Percentiles rank a stretch among this genome's conserved stretches.
phyloP scores from a whole-genome alignment of 1,284 basidiomycete genomes.

The Moesziomyces aphidis region DNA sequence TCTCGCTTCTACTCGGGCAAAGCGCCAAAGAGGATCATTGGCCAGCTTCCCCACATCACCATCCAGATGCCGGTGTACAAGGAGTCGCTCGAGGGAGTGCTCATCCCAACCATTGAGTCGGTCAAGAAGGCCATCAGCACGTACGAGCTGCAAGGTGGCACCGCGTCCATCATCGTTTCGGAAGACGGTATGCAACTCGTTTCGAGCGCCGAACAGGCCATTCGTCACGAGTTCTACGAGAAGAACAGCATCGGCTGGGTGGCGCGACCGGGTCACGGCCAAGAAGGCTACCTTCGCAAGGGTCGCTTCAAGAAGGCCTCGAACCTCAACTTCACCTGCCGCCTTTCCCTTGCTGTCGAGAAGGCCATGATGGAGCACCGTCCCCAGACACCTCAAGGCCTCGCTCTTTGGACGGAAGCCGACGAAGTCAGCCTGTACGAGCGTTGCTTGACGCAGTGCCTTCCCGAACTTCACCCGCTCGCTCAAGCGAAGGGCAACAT shows the following conservation, averaged over 20 bases:
- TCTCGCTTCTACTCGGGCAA: constrained; percentile 69
- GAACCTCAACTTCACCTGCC: constrained; percentile 87
- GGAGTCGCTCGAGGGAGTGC: constrained; percentile 69
- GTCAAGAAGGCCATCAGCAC: constrained; percentile 88
- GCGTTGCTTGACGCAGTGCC: constrained; percentile 61
- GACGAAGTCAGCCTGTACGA: constrained; percentile 51
- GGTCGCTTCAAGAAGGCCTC: constrained; percentile 90
- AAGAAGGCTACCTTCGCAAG: constrained; percentile 80
- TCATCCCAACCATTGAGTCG: constrained; percentile 79
- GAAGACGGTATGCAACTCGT: constrained; percentile 80
- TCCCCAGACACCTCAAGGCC: constrained; percentile 9
- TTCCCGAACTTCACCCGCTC: constrained; percentile 68
- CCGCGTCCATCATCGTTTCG: constrained; percentile 79
- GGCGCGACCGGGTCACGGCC: constrained; percentile 78
- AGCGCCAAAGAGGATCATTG: constrained; percentile 74
- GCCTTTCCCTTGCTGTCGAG: constrained; percentile 79
- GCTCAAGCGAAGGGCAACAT: constrained; percentile 65
- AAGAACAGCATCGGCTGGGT: constrained; percentile 83
- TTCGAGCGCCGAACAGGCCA: constrained; percentile 74
- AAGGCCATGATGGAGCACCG: constrained; percentile 72
- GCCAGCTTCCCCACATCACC: constrained; percentile 78
- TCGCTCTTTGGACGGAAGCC: constrained; percentile 31
- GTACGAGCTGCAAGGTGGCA: constrained; percentile 83
- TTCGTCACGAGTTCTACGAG: constrained; percentile 79
- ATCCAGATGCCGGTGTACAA: constrained; percentile 85